phyloP scores from a whole-genome alignment of 2,329 filamentous ascomycete genomes.

The Cladosporium sp. region DNA sequence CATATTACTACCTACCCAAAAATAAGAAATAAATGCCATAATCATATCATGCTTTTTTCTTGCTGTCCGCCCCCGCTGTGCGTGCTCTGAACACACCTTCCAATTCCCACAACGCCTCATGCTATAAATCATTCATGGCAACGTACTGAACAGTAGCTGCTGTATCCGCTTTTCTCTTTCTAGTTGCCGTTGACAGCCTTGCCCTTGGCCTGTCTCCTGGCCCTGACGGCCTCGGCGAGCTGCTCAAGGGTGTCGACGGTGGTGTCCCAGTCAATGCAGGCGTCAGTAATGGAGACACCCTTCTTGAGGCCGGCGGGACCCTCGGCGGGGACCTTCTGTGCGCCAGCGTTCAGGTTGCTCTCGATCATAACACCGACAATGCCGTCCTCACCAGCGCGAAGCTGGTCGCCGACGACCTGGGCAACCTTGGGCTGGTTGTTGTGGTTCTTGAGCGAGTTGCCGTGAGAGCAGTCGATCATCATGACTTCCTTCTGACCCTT shows the following conservation, averaged over 20 bases:
- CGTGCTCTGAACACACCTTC: no score
- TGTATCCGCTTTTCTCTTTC: neutral
- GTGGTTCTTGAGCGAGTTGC: slow-evolving; percentile 82
- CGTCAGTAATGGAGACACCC: slow-evolving; percentile 94
- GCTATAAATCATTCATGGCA: neutral
- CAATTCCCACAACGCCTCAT: slow-evolving; percentile 8
- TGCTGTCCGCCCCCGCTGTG: neutral
- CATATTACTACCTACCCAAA: slow-evolving; percentile 3
- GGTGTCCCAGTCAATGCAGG: slow-evolving; percentile 91
- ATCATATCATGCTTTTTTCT: slow-evolving; percentile 4
- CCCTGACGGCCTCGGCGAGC: slow-evolving; percentile 74
- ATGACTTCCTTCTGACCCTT: slow-evolving; percentile 67
- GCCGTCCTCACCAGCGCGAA: slow-evolving; percentile 72
- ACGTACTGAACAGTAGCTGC: neutral
- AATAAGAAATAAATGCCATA: neutral
- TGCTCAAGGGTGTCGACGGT: slow-evolving; percentile 73
- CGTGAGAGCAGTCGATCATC: slow-evolving; percentile 98
- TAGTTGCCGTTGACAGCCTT: slow-evolving; percentile 18
- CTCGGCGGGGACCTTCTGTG: slow-evolving; percentile 85
- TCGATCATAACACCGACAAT: slow-evolving; percentile 99
- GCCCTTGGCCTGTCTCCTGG: slow-evolving; percentile 53
- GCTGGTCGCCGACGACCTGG: slow-evolving; percentile 73
- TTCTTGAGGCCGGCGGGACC: slow-evolving; percentile 82
- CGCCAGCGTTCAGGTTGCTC: slow-evolving; percentile 90
- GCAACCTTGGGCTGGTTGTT: slow-evolving; percentile 96